A percentile compares a stretch with the other conserved stretches of the same genome.
Conservation (phyloP, 768 basidiomycete species). For the Coprinopsis sp. region DNA sequence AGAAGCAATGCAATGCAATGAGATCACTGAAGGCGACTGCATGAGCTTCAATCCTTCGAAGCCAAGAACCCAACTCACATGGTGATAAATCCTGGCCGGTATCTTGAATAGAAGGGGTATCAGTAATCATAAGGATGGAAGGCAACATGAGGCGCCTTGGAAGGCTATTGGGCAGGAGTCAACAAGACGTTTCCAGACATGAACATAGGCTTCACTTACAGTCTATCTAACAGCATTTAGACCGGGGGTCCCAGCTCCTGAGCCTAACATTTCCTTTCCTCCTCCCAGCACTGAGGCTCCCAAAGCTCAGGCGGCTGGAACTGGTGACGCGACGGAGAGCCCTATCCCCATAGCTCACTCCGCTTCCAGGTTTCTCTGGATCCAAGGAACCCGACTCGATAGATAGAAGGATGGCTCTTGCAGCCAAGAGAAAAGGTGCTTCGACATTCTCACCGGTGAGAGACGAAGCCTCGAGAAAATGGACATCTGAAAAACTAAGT, state of each 20-base stretch:
- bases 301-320: conserved; percentile 85
- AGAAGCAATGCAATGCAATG: background rate
- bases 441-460: conserved; percentile 90
- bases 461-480: conserved; percentile 92
- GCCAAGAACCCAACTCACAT: background rate
- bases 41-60: no score
- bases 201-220: conserved; percentile 8
- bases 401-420: conserved; percentile 81
- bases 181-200: conserved; percentile 4
- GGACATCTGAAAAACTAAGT: conserved; percentile 54
- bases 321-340: conserved; percentile 87
- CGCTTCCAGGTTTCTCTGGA: conserved; percentile 91
- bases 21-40: no score
- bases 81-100: conserved; percentile 6
- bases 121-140: conserved; percentile 3
- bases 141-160: conserved; percentile 1
- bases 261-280: conserved; percentile 57
- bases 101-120: conserved; percentile 6
- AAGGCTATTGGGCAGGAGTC: conserved; percentile 3
- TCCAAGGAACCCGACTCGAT: conserved; percentile 90
- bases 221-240: conserved; percentile 57
- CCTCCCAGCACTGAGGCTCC: conserved; percentile 68
- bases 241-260: conserved; percentile 59
- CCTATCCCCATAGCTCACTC: conserved; percentile 95
- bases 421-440: conserved; percentile 85